Conservation (phyloP, 305 asterid genomes). For the Fraxinus albicans region DNA sequence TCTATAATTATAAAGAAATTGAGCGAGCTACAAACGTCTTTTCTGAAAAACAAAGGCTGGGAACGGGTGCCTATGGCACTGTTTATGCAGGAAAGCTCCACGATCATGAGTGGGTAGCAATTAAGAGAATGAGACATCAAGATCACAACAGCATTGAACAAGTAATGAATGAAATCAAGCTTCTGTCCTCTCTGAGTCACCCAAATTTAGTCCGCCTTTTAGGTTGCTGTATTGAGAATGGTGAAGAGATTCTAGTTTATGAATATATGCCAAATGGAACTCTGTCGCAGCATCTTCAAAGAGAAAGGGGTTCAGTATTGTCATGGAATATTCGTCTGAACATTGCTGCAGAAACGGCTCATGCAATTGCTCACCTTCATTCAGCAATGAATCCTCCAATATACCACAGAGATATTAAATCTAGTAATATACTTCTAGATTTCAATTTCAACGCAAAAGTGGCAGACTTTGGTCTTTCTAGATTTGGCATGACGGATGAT, state of each 20-base stretch:
- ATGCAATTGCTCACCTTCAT: conserved; percentile 88
- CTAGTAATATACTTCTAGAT: conserved; percentile 83
- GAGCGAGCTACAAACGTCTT: conserved; percentile 8
- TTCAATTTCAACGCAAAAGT: conserved; percentile 77
- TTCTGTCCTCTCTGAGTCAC: not conserved
- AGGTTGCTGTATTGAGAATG: conserved; percentile 21
- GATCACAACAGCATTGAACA: conserved; percentile 11
- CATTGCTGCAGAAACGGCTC: conserved; percentile 91
- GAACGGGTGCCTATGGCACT: conserved; percentile 17
- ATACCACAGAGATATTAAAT: conserved; percentile 87
- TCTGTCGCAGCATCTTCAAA: conserved; percentile 14
- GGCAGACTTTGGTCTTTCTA: conserved; percentile 90
- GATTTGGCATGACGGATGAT: conserved; percentile 86
- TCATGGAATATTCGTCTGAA: conserved; percentile 91
- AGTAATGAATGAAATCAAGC: conserved; percentile 20
- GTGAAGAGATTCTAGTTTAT: conserved; percentile 29
- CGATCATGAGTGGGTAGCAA: conserved; percentile 10
- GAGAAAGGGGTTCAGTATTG: conserved; percentile 47
- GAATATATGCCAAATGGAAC: conserved; percentile 66
- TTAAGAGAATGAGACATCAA: conserved; percentile 5
- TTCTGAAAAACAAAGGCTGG: conserved; percentile 17
- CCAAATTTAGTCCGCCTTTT: conserved; percentile 16
- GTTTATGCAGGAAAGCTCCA: conserved; percentile 15
- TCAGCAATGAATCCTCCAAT: conserved; percentile 82
- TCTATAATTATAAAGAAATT: conserved; percentile 9